phyloP scores from a whole-genome alignment of 345 rosid genomes.

The Pugionium dolabratum region DNA sequence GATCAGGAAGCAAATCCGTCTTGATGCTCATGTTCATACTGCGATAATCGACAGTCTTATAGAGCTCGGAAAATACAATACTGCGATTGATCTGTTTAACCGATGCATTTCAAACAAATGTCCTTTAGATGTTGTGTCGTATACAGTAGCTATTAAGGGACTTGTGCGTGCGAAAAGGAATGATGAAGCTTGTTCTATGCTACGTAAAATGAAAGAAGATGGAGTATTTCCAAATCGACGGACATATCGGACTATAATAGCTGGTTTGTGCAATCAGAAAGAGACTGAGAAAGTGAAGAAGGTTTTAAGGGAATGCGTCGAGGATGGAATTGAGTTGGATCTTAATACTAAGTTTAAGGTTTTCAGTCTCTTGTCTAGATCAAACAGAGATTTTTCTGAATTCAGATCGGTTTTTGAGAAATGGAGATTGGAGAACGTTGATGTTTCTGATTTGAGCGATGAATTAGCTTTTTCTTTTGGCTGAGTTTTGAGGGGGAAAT shows the following conservation, averaged over 20 bases:
- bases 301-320: constrained; percentile 51
- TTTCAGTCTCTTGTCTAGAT: constrained; percentile 39
- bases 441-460: constrained; percentile 20
- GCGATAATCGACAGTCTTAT: constrained; percentile 53
- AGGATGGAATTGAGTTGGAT: constrained; percentile 49
- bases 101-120: constrained; percentile 46
- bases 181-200: constrained; percentile 53
- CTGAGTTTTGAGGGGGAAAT: constrained; percentile 6
- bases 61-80: constrained; percentile 46
- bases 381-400: constrained; percentile 34
- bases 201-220: constrained; percentile 52
- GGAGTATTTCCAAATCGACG: constrained; percentile 50
- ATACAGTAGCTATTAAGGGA: constrained; percentile 62
- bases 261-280: constrained; percentile 50
- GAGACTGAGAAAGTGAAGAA: constrained; percentile 51
- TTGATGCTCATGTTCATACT: constrained; percentile 75
- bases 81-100: constrained; percentile 53
- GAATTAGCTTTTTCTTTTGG: constrained; percentile 29
- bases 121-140: constrained; percentile 62
- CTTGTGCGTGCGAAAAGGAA: constrained; percentile 55
- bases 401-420: constrained; percentile 42
- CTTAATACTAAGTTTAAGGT: constrained; percentile 39
- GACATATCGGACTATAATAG: constrained; percentile 49
- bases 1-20: constrained; percentile 25
- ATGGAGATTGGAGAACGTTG: constrained; percentile 29